Conservation (phyloP, 2,329 filamentous ascomycete genomes). For the Curvularia sp. region DNA sequence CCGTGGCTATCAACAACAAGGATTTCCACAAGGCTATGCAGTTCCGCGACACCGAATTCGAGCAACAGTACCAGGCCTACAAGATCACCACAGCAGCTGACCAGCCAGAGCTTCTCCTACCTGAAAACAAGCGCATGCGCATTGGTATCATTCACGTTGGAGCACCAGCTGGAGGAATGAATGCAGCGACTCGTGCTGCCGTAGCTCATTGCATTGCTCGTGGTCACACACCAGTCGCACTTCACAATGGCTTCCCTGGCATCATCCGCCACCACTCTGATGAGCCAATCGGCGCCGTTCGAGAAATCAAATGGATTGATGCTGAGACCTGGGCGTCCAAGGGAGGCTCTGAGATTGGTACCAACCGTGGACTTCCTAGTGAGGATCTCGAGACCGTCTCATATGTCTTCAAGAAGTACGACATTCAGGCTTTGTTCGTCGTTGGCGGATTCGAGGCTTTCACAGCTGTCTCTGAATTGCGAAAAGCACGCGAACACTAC, state of each 20-base stretch:
- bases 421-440: slow-evolving; percentile 89
- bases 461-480: slow-evolving; percentile 86
- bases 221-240: slow-evolving; percentile 90
- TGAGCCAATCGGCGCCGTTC: slow-evolving; percentile 79
- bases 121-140: slow-evolving; percentile 81
- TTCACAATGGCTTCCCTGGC: slow-evolving; percentile 96
- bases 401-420: slow-evolving; percentile 81
- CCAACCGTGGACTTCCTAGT: slow-evolving; percentile 88
- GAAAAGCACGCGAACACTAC: slow-evolving; percentile 78
- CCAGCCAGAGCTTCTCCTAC: slow-evolving; percentile 71
- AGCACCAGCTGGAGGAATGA: slow-evolving; percentile 97
- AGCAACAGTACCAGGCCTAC: slow-evolving; percentile 89
- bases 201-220: slow-evolving; percentile 91
- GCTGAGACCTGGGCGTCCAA: slow-evolving; percentile 95
- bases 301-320: slow-evolving; percentile 89
- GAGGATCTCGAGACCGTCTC: slow-evolving; percentile 87
- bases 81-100: slow-evolving; percentile 87
- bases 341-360: slow-evolving; percentile 96
- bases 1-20: slow-evolving; percentile 79
- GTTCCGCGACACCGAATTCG: slow-evolving; percentile 90
- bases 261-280: slow-evolving; percentile 90
- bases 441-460: slow-evolving; percentile 97
- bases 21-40: slow-evolving; percentile 89
- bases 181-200: slow-evolving; percentile 90
- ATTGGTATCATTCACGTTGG: slow-evolving; percentile 97